These are phyloP conservation scores for Lathyrus aphaca DNA, from an alignment of 306 rosid species.

Conservation along the genomic window DNA sequence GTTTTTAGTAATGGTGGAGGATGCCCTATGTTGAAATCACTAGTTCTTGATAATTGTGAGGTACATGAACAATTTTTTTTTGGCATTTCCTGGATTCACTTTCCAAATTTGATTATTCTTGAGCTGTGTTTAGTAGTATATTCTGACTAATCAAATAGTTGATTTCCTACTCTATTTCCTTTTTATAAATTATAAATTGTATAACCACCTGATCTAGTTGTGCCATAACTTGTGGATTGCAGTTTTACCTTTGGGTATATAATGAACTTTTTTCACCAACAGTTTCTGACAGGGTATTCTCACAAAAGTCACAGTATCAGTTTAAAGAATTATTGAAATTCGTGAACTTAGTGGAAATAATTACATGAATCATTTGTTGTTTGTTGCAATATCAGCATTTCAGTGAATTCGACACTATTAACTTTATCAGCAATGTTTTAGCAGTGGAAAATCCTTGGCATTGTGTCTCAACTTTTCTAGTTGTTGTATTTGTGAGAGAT, in stretches of 20 bases:
- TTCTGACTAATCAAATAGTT: neutral
- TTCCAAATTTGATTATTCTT: constrained; percentile 11
- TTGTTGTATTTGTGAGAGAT: constrained; percentile 28
- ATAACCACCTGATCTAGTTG: constrained; percentile 1
- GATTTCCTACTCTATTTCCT: neutral
- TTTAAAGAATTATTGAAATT: neutral
- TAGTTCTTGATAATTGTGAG: constrained; percentile 96
- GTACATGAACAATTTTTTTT: constrained; percentile 43
- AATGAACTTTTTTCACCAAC: too few species aligned
- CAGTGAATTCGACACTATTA: constrained; percentile 4
- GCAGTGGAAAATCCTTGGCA: constrained; percentile 1
- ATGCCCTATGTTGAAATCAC: constrained; percentile 80
- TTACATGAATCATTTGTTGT: neutral
- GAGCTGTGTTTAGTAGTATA: constrained; percentile 11
- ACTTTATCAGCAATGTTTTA: constrained; percentile 6
- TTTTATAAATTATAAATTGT: neutral
- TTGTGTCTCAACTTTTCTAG: constrained; percentile 19
- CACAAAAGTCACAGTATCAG: constrained; percentile 1
- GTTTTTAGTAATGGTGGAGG: constrained; percentile 96
- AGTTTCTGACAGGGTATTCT: neutral
- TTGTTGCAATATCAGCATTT: constrained; percentile 18
- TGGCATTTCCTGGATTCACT: constrained; percentile 14
- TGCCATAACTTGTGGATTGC: constrained; percentile 17
- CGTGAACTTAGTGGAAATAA: neutral
- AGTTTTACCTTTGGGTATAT: neutral